Base-by-base conservation (phyloP, 2,329 filamentous ascomycete genomes). In the Orbilia ellipsospora region DNA sequence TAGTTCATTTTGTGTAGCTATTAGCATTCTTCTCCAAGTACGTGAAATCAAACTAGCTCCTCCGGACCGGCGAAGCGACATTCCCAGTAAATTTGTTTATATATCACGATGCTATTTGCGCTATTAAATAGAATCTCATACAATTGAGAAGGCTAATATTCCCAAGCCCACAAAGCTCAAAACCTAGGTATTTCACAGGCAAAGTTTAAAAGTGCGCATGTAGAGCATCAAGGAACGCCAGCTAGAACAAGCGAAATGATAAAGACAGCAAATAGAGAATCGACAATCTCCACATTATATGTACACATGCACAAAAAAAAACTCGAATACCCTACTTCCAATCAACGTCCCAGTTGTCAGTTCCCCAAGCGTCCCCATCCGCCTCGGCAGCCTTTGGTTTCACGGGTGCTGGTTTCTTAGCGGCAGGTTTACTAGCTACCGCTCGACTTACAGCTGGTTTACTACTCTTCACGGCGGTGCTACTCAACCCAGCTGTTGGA, bases 321-420 rank as follows among this genome's bases (percentile, higher is more conserved):
- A 52, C 50, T 52, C 50, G 15, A 26, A 18, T n/a, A 16, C 15
- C 15, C 31, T 68, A 75, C 59, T 77, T 77, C 78, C 78, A 78
- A 31, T 77, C 73, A 15, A 59, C 78, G 45, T 77, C 78, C 78
- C 78, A 78, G 50, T 78, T 77, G 51, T 78, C 77, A 45, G 78
- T 79, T 89, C 88, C 89, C 89, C 89, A 91, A 0, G 85, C 88
- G 79, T 89, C 88, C 68, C 51, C 85, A 52, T 88, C 87, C 23
- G 86, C 86, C 0, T 83, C 87, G 2, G 83, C 82, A 55, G 85
- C 84, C 80, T 90, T 90, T 0, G 90, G 90, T 79, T 88, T 89
- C 79, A 42, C 23, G 16, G 54, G 36, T 4, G 45, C 55, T 2
- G 55, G 88, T 82, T 90, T 91, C 83, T 92, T 93, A 1, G 81